phyloP scores from a whole-genome alignment of 2,329 filamentous ascomycete species.

The Fusarium acutatum region DNA sequence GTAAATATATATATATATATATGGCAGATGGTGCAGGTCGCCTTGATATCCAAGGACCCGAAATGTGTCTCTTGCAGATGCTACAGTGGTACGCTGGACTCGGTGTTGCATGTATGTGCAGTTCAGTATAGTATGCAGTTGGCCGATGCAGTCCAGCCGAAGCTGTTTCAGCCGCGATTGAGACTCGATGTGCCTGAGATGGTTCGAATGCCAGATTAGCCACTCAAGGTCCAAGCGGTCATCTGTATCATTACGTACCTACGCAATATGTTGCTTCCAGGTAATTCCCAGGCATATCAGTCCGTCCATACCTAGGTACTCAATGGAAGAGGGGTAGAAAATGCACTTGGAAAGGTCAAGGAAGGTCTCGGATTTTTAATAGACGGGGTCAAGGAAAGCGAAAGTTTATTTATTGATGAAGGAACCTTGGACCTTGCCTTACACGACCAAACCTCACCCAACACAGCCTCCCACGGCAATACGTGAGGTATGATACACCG shows the following conservation, averaged over 20 bases:
- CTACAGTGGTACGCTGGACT: not conserved
- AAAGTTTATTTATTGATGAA: not conserved
- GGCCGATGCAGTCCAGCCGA: not conserved
- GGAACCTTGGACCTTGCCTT: not conserved
- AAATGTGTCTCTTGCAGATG: not conserved
- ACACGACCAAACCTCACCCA: not conserved
- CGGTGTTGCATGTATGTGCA: not conserved
- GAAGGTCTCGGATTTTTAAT: not conserved
- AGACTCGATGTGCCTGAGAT: conserved; percentile 13
- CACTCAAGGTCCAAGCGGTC: not conserved
- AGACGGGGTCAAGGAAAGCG: not conserved
- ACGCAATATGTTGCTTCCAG: not conserved
- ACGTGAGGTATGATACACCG: not conserved
- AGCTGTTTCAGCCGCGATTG: conserved; percentile 22
- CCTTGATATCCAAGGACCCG: not conserved
- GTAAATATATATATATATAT: no score
- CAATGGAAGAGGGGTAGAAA: not conserved
- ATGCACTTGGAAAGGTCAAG: not conserved
- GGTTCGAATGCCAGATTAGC: not conserved
- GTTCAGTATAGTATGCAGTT: not conserved
- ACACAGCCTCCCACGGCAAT: not conserved
- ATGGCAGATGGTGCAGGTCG: not conserved
- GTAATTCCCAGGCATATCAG: not conserved
- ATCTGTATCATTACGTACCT: not conserved
- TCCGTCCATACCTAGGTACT: not conserved